A percentile compares a stretch with the other conserved stretches of the same genome.
phyloP scores from a whole-genome alignment of 1,139 yeast genomes.

The Saccharomyces hybrid region DNA sequence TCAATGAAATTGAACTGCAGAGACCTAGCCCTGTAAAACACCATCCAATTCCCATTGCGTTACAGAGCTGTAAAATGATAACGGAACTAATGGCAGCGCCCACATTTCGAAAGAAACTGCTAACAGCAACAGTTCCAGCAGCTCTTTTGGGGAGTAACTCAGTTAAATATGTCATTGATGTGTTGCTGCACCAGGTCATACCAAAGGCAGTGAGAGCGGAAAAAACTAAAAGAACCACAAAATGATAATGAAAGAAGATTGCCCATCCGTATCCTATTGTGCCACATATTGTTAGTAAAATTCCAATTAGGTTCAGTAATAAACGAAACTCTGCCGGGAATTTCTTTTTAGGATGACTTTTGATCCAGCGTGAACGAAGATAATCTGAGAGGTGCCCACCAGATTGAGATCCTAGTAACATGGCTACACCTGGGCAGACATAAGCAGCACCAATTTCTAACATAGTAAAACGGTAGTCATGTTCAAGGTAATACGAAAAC shows the following conservation, averaged over 20 bases:
- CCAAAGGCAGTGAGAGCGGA: conserved; percentile 47
- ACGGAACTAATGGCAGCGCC: conserved; percentile 53
- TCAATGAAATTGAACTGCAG: conserved; percentile 32
- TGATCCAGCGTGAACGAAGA: conserved; percentile 30
- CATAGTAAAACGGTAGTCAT: conserved; percentile 35
- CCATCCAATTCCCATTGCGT: conserved; percentile 50
- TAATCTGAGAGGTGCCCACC: conserved; percentile 48
- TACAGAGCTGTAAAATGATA: conserved; percentile 37
- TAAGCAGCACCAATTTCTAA: conserved; percentile 42
- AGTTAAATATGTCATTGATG: conserved; percentile 49
- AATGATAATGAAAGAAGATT: conserved; percentile 38
- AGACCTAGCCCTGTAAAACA: conserved; percentile 50
- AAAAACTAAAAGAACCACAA: conserved; percentile 39
- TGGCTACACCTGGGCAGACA: conserved; percentile 47
- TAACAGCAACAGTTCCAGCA: conserved; percentile 50
- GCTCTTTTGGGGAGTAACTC: conserved; percentile 48
- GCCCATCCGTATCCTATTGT: conserved; percentile 52
- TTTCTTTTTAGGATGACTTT: conserved; percentile 22
- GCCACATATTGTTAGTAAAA: conserved; percentile 41
- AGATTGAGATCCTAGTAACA: conserved; percentile 43
- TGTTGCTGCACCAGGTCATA: conserved; percentile 53
- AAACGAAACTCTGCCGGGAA: conserved; percentile 42
- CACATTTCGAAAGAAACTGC: conserved; percentile 46
- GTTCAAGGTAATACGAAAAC: conserved; percentile 38
- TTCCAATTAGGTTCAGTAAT: conserved; percentile 41